Base-by-base conservation (phyloP, 129 eudicot species). In the Lonicera japonica region DNA sequence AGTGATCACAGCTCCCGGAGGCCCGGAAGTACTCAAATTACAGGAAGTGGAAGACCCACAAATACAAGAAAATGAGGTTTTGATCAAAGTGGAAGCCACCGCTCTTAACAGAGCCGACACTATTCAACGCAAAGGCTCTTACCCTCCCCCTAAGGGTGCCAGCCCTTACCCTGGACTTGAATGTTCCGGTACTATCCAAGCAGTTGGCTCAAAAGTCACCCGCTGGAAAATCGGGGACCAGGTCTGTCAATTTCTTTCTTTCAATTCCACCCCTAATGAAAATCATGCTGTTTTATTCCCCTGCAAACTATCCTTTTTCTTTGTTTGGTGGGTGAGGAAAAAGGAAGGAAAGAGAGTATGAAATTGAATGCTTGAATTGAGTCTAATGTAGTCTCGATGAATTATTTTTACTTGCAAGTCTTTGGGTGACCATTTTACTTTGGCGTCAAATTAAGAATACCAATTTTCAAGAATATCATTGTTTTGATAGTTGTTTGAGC, bases 221-320 rank as follows among this genome's bases (percentile, higher is more conserved):
- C 81, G 99, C 43, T 92, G 96, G 96, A 88, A 88, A 71, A 46
- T 80, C 57, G 99, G 99, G 5, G 99, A 92, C n/a, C 92, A 88
- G 96, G 99, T 80, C 14, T 18, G 56, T 56, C 21, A 34, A 13
- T 48, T 0, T 47, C n/a, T n/a, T n/a, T n/a, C n/a, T n/a, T 29
- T 6, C 36, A 29, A 29, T 29, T 29, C 36, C 36, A 12, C 16
- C 11, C 13, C 7, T n/a, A 0, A n/a, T n/a, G n/a, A n/a, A n/a
- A n/a, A n/a, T n/a, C n/a, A n/a, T n/a, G n/a, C n/a, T n/a, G n/a
- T n/a, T n/a, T n/a, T n/a, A n/a, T n/a, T n/a, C n/a, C n/a, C n/a
- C n/a, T n/a, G n/a, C n/a, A n/a, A n/a, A n/a, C n/a, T n/a, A n/a
- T n/a, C n/a, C n/a, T n/a, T n/a, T n/a, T n/a, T n/a, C n/a, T n/a